These are phyloP conservation scores for Yarrowia alimentaria DNA, from an alignment of 805 yeast genomes.

Conservation along the genomic window DNA sequence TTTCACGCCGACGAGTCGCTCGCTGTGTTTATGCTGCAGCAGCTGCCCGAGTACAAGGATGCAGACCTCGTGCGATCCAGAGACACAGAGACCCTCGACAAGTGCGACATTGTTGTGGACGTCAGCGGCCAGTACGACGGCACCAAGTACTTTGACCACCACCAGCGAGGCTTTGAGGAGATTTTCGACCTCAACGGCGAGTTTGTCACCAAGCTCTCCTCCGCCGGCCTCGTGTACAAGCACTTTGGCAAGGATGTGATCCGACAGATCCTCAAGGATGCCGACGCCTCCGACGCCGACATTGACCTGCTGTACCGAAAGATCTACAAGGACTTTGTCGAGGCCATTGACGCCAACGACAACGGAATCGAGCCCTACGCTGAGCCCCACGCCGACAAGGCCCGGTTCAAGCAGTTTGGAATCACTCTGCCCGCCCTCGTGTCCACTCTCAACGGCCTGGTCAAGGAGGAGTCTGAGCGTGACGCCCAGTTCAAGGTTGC, in stretches of 20 bases:
- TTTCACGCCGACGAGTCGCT: slow-evolving; percentile 97
- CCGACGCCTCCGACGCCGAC: slow-evolving; percentile 42
- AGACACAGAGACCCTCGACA: slow-evolving; percentile 76
- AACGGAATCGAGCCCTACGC: slow-evolving; percentile 81
- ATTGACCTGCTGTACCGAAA: slow-evolving; percentile 67
- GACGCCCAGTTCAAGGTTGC: slow-evolving; percentile 61
- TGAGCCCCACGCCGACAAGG: slow-evolving; percentile 47
- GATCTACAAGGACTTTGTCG: slow-evolving; percentile 83
- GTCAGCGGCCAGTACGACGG: slow-evolving; percentile 91
- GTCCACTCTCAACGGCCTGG: slow-evolving; percentile 75
- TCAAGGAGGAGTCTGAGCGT: slow-evolving; percentile 71
- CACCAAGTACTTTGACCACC: slow-evolving; percentile 87
- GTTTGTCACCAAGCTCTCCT: slow-evolving; percentile 75
- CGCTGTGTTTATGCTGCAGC: slow-evolving; percentile 81
- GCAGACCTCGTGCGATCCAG: slow-evolving; percentile 80
- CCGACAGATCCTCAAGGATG: slow-evolving; percentile 47
- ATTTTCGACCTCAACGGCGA: slow-evolving; percentile 54
- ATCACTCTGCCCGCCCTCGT: slow-evolving; percentile 78
- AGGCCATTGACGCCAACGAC: slow-evolving; percentile 93
- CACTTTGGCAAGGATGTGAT: slow-evolving; percentile 46
- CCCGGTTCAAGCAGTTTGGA: slow-evolving; percentile 67
- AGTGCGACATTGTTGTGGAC: slow-evolving; percentile 89
- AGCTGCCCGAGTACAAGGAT: slow-evolving; percentile 63
- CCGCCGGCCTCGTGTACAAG: slow-evolving; percentile 92
- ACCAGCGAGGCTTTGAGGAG: slow-evolving; percentile 85